Evolutionary conservation across 1,139 yeast species (phyloP).

Genomic region (Meyerozyma sp.): DNA sequence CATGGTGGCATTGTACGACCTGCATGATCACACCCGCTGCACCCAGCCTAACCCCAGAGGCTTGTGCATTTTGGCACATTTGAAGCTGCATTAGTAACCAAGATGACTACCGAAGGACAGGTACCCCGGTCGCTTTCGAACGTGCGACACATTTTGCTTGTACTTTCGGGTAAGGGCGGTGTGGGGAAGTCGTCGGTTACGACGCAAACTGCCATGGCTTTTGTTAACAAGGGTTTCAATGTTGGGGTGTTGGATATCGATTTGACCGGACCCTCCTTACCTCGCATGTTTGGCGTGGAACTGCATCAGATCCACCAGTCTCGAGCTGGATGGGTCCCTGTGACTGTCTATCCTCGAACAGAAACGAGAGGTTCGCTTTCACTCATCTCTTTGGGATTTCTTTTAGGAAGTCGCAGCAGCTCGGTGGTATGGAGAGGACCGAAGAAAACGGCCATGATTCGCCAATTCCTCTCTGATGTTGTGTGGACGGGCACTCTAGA

Average conservation of each 20-base stretch:
- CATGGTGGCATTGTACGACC: neutral
- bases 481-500: slow-evolving; percentile 68
- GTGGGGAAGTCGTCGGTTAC: slow-evolving; percentile 97
- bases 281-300: slow-evolving; percentile 94
- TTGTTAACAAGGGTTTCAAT: slow-evolving; percentile 63
- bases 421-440: slow-evolving; percentile 99
- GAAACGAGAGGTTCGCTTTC: slow-evolving; percentile 35
- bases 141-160: slow-evolving; percentile 60
- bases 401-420: slow-evolving; percentile 76
- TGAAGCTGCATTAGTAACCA: neutral
- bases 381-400: slow-evolving; percentile 88
- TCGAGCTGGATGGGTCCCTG: slow-evolving; percentile 89
- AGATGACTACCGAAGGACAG: slow-evolving; percentile 12
- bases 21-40: neutral
- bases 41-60: neutral
- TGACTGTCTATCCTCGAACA: slow-evolving; percentile 31
- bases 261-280: slow-evolving; percentile 93
- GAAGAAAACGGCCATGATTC: slow-evolving; percentile 94
- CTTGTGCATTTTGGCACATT: neutral
- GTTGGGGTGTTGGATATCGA: slow-evolving; percentile 96
- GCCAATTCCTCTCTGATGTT: slow-evolving; percentile 87
- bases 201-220: slow-evolving; percentile 80
- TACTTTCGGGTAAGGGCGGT: slow-evolving; percentile 46
- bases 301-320: slow-evolving; percentile 75
- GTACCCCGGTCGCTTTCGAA: slow-evolving; percentile 51